Evolutionary conservation across 495 filamentous ascomycete genomes (phyloP).

Genomic region (Polyplosphaeria fusca): DNA sequence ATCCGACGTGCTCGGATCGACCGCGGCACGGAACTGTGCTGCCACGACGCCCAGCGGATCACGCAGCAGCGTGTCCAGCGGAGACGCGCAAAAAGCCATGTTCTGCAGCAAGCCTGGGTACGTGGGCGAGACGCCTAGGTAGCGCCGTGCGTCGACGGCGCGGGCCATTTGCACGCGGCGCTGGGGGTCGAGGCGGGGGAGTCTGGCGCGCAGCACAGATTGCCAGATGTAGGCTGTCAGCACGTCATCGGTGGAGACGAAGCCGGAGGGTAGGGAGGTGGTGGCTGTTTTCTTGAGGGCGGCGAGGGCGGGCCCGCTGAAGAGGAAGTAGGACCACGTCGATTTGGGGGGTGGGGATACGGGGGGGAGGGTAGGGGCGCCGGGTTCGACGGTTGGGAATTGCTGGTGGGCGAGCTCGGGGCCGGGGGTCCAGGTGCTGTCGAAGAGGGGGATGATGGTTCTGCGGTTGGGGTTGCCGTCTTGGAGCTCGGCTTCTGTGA

Average conservation of each 20-base stretch:
- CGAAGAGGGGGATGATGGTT: conserved; percentile 45
- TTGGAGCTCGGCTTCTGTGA: conserved; percentile 47
- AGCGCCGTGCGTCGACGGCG: conserved; percentile 51
- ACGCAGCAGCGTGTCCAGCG: conserved; percentile 36
- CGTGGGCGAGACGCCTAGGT: conserved; percentile 43
- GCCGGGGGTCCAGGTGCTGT: conserved; percentile 23
- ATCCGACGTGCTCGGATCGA: conserved; percentile 43
- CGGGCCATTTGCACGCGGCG: conserved; percentile 46
- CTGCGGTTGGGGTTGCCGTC: conserved; percentile 47
- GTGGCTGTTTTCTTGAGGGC: conserved; percentile 42
- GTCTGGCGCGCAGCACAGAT: conserved; percentile 47
- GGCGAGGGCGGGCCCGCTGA: conserved; percentile 38
- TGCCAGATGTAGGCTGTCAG: conserved; percentile 55
- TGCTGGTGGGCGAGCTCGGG: conserved; percentile 4
- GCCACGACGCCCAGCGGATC: conserved; percentile 45
- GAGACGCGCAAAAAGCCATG: conserved; percentile 45
- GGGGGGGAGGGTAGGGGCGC: conserved; percentile 17
- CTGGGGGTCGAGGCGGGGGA: conserved; percentile 40
- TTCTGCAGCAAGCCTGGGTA: conserved; percentile 44
- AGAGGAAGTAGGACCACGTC: conserved; percentile 48
- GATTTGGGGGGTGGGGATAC: conserved; percentile 27
- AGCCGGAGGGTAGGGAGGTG: conserved; percentile 26
- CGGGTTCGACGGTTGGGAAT: no score
- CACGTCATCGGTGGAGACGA: conserved; percentile 51
- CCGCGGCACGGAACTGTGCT: conserved; percentile 45